Percentiles rank a stretch among this genome's conserved stretches.
Conservation (phyloP, 345 rosid species). For the Lumnitzera littorea region DNA sequence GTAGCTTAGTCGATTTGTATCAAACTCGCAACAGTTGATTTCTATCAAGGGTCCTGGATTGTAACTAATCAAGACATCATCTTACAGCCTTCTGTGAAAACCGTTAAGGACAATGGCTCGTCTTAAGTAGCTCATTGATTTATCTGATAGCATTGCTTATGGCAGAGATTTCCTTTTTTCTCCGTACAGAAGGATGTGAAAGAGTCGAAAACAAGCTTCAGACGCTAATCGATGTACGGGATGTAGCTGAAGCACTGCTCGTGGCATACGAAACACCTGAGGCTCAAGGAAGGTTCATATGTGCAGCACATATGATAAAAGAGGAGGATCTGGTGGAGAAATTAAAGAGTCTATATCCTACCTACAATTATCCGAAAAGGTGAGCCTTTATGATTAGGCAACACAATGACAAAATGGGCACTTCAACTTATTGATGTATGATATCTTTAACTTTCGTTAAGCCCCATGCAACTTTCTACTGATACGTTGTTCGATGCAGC, state of each 20-base stretch:
- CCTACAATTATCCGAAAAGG: slow-evolving; percentile 54
- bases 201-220: not conserved
- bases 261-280: slow-evolving; percentile 51
- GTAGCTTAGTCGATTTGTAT: too few species aligned
- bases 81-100: not conserved
- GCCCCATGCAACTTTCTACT: too few species aligned
- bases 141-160: not conserved
- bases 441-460: too few species aligned
- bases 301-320: slow-evolving; percentile 6
- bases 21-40: too few species aligned
- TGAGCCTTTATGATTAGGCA: slow-evolving; percentile 6
- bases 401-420: too few species aligned
- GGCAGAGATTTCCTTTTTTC: not conserved
- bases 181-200: slow-evolving; percentile 4
- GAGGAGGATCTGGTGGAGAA: slow-evolving; percentile 35
- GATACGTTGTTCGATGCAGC: too few species aligned
- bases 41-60: too few species aligned
- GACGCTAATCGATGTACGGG: slow-evolving; percentile 40
- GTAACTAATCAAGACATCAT: not conserved
- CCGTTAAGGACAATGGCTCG: too few species aligned
- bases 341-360: slow-evolving; percentile 41
- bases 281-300: slow-evolving; percentile 63
- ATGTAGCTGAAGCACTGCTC: slow-evolving; percentile 54
- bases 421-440: too few species aligned
- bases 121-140: too few species aligned